Conservation (phyloP, 2,329 filamentous ascomycete species). For the Apiospora kogelbergensis region DNA sequence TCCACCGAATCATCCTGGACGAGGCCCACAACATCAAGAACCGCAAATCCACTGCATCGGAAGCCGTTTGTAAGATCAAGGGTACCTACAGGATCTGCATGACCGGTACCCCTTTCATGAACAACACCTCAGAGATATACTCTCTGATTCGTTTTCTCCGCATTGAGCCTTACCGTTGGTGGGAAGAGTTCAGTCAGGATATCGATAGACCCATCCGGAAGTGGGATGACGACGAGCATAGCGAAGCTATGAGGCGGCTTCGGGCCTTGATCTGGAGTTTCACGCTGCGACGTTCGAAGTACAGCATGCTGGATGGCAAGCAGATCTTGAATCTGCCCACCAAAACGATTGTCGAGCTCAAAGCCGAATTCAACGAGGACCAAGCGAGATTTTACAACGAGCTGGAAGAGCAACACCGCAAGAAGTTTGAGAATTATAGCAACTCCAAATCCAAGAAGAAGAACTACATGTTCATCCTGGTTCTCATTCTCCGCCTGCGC, state of each 20-base stretch:
- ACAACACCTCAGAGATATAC: constrained; percentile 75
- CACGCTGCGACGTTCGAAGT: constrained; percentile 80
- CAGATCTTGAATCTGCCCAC: constrained; percentile 70
- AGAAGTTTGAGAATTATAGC: constrained; percentile 27
- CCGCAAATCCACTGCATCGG: constrained; percentile 59
- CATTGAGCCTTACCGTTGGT: constrained; percentile 72
- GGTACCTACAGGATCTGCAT: constrained; percentile 72
- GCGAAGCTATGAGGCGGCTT: constrained; percentile 62
- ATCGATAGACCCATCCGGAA: constrained; percentile 26
- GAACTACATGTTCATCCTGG: constrained; percentile 78
- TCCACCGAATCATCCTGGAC: constrained; percentile 76
- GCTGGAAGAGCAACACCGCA: constrained; percentile 38
- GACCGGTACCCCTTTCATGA: constrained; percentile 89
- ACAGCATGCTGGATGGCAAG: constrained; percentile 75
- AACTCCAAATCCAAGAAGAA: constrained; percentile 49
- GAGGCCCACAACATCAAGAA: constrained; percentile 87
- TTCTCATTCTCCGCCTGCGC: constrained; percentile 76
- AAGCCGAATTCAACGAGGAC: constrained; percentile 66
- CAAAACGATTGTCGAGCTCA: constrained; percentile 59
- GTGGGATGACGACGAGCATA: constrained; percentile 53
- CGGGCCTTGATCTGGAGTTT: constrained; percentile 78
- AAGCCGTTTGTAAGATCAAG: constrained; percentile 58
- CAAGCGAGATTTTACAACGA: constrained; percentile 65
- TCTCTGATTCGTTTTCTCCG: constrained; percentile 76
- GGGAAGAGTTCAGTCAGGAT: constrained; percentile 60